A percentile compares a stretch with the other conserved stretches of the same genome.
These are phyloP conservation scores for Gastrolobium bilobum DNA, from an alignment of 306 rosid species.

Conservation along the genomic window DNA sequence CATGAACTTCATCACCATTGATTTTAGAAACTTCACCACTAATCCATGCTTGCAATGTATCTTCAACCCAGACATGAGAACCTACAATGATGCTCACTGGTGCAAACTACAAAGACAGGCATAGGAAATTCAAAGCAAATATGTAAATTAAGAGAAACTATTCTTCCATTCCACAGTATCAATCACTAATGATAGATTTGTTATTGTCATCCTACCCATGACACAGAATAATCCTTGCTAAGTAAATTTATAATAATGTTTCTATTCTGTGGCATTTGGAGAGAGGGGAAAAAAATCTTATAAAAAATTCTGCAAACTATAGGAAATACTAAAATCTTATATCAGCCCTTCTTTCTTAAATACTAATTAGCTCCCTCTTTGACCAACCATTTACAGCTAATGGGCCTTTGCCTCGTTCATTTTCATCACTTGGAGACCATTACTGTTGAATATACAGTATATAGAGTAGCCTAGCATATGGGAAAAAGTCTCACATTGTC, in stretches of 20 bases:
- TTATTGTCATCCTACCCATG: no score
- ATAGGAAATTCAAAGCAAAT: constrained; percentile 39
- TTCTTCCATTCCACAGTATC: background rate
- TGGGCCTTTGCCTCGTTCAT: constrained; percentile 19
- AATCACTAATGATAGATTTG: no score
- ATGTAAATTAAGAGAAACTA: constrained; percentile 44
- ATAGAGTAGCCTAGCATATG: no score
- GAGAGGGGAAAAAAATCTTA: background rate
- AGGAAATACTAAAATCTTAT: background rate
- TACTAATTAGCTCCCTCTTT: constrained; percentile 21
- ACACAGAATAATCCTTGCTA: no score
- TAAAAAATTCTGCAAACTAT: background rate
- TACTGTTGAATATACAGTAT: no score
- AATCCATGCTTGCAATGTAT: constrained; percentile 88
- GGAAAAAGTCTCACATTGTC: no score
- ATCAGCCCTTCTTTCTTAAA: constrained; percentile 33
- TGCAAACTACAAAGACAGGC: constrained; percentile 75
- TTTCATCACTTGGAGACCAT: constrained; percentile 9
- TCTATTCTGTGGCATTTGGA: no score
- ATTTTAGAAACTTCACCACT: constrained; percentile 92
- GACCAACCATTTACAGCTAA: constrained; percentile 8
- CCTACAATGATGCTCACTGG: constrained; percentile 97
- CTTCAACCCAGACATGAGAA: constrained; percentile 99
- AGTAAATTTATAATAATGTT: no score
- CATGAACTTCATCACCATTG: constrained; percentile 84